Percentiles rank a stretch among this genome's conserved stretches.
These are phyloP conservation scores for Carex littledalei DNA, from an alignment of 176 grass and related monocot genomes.

Conservation along the genomic window DNA sequence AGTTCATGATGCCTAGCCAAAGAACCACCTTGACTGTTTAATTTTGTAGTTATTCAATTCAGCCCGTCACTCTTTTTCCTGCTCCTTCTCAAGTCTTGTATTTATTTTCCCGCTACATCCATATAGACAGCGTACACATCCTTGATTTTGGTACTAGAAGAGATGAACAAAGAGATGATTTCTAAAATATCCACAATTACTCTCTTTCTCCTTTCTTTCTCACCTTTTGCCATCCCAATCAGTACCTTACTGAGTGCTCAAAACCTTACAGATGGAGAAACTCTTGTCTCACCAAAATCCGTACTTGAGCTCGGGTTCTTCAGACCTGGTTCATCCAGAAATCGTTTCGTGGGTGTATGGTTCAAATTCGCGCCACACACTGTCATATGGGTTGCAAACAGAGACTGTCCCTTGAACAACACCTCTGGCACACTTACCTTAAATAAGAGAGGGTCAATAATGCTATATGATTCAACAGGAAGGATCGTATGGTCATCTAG, in stretches of 20 bases:
- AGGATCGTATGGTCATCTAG: neutral
- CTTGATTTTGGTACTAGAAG: neutral
- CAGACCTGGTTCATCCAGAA: neutral
- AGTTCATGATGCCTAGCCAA: too few relatives aligned
- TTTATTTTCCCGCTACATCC: neutral
- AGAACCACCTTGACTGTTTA: too few relatives aligned
- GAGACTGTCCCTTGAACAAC: neutral
- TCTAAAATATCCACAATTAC: neutral
- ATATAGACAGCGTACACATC: neutral
- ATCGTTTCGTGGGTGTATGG: constrained; percentile 44
- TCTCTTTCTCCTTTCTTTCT: neutral
- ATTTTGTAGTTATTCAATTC: too few relatives aligned
- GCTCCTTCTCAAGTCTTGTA: neutral
- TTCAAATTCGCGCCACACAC: constrained; percentile 27
- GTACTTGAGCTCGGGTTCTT: constrained; percentile 49
- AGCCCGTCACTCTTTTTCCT: neutral
- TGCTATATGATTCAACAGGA: neutral
- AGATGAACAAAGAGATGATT: neutral
- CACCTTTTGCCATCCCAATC: neutral
- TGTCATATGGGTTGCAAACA: constrained; percentile 54
- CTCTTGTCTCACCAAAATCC: constrained; percentile 25
- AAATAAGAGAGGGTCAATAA: neutral
- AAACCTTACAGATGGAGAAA: constrained; percentile 23
- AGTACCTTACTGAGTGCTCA: neutral
- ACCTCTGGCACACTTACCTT: neutral